These are phyloP conservation scores for Cytospora paraplurivora DNA, from an alignment of 2,329 filamentous ascomycete species.

Conservation along the genomic window DNA sequence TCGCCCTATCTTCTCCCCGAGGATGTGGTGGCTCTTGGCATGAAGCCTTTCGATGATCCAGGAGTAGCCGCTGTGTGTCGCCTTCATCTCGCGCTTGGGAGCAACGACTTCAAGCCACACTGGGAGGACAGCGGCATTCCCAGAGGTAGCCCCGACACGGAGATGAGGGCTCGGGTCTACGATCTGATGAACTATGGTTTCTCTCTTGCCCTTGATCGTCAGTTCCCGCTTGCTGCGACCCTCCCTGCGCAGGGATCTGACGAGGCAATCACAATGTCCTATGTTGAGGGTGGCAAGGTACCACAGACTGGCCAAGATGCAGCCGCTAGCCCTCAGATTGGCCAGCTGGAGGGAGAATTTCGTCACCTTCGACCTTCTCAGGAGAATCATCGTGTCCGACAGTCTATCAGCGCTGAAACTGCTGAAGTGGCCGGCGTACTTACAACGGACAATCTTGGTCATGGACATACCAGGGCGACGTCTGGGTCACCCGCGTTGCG, in stretches of 20 bases:
- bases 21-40: conserved; percentile 50
- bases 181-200: conserved; percentile 25
- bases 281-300: conserved; percentile 25
- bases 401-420: neutral
- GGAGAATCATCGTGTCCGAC: neutral
- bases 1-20: conserved; percentile 55
- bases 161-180: conserved; percentile 25
- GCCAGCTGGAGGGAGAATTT: conserved; percentile 19
- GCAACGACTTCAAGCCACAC: conserved; percentile 33
- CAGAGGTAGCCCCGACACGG: conserved; percentile 15
- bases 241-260: conserved; percentile 2
- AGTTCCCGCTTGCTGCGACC: conserved; percentile 20
- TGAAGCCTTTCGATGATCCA: conserved; percentile 45
- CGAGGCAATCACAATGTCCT: conserved; percentile 20
- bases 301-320: neutral
- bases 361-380: conserved; percentile 8
- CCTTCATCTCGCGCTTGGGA: conserved; percentile 38
- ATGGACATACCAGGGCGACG: neutral
- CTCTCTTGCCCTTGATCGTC: conserved; percentile 23
- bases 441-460: neutral
- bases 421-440: neutral
- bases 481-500: conserved; percentile 5
- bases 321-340: neutral
- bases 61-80: conserved; percentile 44
- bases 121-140: conserved; percentile 30